Evolutionary conservation across 2,329 filamentous ascomycete genomes (phyloP), one percentile per base, ranked within the genome.

Genomic region (Hortaea sp.): DNA sequence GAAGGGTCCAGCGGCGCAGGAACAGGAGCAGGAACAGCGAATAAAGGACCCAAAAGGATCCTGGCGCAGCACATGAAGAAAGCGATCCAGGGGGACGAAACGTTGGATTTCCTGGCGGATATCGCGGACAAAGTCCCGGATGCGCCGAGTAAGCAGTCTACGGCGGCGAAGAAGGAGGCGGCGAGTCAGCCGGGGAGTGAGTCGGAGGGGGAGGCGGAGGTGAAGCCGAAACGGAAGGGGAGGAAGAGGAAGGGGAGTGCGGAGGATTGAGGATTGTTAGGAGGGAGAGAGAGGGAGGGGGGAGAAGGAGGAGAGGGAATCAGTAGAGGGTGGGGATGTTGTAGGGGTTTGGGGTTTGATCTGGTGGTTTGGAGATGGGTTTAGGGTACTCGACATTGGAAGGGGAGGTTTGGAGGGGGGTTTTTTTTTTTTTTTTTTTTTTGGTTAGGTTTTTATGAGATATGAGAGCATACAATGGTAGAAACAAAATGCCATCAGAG

Each of bases 21-120:
- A n/a, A n/a, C 47, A 1, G 51, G 45, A 29, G 47, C 49, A n/a
- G 44, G 46, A 10, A 47, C 42, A 29, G 51, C 53, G 9, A 48
- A 50, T 1, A 59, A 60, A 41, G 58, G 56, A 5, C 89, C 87
- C 0, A 95, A 95, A 69, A 81, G 89, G 53, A 86, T 98, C 54
- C 88, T 88, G 11, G 87, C 89, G 1, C 76, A 82, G 47, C 94
- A 97, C 76, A 76, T 98, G 55, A 97, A 97, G 71, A 81, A 86
- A 52, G 90, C 92, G 7, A 83, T 98, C 37, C 79, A 85, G 63
- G 83, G 81, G 28, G 87, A 94, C 61, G 87, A 92, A 53, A 88
- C 95, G 63, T 90, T 94, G 70, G 92, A 98, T 68, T 98, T 97
- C 58, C 69, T 98, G 50, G 76, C 80, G 49, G 89, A 97, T 43